Evolutionary conservation across 2,329 filamentous ascomycete genomes (phyloP).

Genomic region (Verticillium zaregamsianum): DNA sequence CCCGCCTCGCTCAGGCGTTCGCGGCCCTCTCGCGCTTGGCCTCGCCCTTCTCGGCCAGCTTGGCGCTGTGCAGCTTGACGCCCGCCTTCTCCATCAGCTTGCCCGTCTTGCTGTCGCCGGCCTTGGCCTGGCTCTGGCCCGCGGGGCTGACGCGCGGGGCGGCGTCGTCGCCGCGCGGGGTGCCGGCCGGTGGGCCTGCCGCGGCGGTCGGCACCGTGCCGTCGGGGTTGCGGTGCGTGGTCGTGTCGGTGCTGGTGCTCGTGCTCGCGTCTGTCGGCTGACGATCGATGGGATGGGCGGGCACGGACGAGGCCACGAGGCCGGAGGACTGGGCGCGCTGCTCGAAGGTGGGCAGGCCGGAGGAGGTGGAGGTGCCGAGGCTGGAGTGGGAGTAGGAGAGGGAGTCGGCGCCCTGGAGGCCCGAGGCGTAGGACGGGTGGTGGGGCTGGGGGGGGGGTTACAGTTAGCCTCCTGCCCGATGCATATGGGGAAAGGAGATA

Average conservation of each 20-base stretch:
- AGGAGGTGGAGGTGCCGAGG: constrained; percentile 6
- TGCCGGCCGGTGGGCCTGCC: constrained; percentile 1
- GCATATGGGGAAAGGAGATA: background rate
- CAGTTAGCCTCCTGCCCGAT: background rate
- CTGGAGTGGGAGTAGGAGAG: constrained; percentile 16
- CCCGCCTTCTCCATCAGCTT: constrained; percentile 58
- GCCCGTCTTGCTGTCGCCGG: constrained; percentile 43
- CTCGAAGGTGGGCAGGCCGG: background rate
- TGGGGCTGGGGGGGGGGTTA: background rate
- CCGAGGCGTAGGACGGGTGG: constrained; percentile 6
- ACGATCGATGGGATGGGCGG: constrained; percentile 11
- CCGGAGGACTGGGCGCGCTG: constrained; percentile 4
- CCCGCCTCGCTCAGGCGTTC: background rate
- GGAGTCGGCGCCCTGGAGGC: constrained; percentile 11
- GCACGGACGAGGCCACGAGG: constrained; percentile 1
- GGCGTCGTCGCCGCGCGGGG: constrained; percentile 8
- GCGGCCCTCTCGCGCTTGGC: constrained; percentile 42
- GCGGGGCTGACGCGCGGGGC: constrained; percentile 19
- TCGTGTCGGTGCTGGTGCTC: constrained; percentile 1
- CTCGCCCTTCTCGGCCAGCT: constrained; percentile 42
- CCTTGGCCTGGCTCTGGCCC: constrained; percentile 22
- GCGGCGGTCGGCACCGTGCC: background rate
- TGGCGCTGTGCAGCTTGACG: constrained; percentile 40
- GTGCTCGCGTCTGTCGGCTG: constrained; percentile 10
- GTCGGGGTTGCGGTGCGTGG: constrained; percentile 4